Conservation (phyloP, 352 stramenopile species). For the Elongisporangium undulatum region DNA sequence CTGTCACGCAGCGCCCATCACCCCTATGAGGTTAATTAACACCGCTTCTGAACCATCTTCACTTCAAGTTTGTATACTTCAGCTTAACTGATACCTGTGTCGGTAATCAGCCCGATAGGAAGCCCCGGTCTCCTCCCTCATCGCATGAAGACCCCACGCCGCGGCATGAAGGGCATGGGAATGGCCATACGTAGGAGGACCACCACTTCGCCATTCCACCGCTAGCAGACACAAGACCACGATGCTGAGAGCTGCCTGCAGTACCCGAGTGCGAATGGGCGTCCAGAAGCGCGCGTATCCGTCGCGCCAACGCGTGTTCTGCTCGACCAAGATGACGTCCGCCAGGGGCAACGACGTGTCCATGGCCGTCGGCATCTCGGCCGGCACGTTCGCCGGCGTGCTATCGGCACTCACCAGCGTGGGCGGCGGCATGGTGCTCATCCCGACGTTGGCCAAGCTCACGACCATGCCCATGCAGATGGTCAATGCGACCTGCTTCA, state of each 20-base stretch:
- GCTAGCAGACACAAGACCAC: not conserved
- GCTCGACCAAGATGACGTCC: not conserved
- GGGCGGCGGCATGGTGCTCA: conserved; percentile 20
- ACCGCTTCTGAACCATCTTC: not conserved
- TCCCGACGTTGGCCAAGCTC: conserved; percentile 19
- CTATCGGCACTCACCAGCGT: conserved; percentile 19
- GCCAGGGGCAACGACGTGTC: not conserved
- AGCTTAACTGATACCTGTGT: not conserved
- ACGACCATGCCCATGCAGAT: conserved; percentile 21
- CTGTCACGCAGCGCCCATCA: not conserved
- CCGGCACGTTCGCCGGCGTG: conserved; percentile 9
- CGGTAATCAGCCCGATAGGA: not conserved
- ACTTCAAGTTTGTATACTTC: not conserved
- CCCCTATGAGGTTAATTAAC: not conserved
- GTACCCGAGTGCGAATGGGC: not conserved
- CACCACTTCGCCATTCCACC: not conserved
- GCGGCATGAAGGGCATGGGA: not conserved
- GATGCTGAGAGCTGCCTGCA: not conserved
- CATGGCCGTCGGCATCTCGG: not conserved
- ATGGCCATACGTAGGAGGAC: not conserved
- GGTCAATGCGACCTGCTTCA: conserved; percentile 22
- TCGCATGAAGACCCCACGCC: not conserved
- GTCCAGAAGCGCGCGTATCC: not conserved
- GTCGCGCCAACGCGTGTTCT: not conserved
- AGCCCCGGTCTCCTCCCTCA: not conserved